phyloP scores from a whole-genome alignment of 257 asterid species.

The Solanum piurae region DNA sequence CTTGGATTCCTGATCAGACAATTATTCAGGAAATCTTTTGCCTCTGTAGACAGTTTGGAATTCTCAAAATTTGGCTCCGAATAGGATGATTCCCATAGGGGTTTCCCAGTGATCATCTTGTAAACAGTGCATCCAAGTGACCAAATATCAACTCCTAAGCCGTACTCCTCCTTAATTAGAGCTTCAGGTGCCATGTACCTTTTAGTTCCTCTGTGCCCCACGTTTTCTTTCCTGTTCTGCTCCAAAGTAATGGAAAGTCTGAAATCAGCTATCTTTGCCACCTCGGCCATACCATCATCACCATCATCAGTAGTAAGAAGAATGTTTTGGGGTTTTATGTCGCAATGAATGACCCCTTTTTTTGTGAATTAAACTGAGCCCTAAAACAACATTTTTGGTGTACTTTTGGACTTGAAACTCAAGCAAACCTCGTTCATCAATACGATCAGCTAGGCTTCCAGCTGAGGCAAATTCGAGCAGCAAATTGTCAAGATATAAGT shows the following conservation, averaged over 20 bases:
- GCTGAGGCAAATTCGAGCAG: neutral
- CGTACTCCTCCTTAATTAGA: neutral
- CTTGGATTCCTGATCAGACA: neutral
- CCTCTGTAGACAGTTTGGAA: neutral
- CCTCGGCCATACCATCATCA: neutral
- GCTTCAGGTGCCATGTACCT: slow-evolving; percentile 7
- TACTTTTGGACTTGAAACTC: neutral
- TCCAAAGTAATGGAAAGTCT: neutral
- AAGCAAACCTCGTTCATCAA: neutral
- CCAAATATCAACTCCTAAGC: neutral
- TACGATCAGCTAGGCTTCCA: neutral
- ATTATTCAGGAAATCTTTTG: neutral
- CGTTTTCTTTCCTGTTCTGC: neutral
- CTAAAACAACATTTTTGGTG: neutral
- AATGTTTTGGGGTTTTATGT: neutral
- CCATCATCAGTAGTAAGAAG: neutral
- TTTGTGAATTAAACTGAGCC: neutral
- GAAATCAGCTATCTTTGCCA: neutral
- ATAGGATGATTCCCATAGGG: neutral
- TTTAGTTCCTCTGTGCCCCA: neutral
- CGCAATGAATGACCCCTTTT: neutral
- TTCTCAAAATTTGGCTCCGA: neutral
- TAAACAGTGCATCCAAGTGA: neutral
- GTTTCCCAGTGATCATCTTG: slow-evolving; percentile 3
- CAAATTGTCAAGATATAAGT: neutral